Evolutionary conservation across 805 yeast species (phyloP).

Genomic region (Saccharomyces kudriavzevii): DNA sequence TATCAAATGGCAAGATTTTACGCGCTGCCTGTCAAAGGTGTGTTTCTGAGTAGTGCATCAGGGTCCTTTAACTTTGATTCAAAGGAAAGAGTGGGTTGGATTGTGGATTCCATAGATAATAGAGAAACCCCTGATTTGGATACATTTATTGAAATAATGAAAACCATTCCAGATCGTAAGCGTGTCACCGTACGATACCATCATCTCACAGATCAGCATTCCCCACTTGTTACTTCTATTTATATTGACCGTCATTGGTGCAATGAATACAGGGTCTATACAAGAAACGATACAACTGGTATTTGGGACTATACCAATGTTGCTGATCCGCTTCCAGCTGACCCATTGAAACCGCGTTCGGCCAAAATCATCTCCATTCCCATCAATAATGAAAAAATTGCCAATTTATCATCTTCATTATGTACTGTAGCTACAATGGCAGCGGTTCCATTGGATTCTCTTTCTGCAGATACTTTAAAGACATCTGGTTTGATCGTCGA

Average conservation of each 20-base stretch:
- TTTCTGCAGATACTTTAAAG: slow-evolving; percentile 49
- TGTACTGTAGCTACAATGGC: slow-evolving; percentile 59
- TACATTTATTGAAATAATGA: slow-evolving; percentile 70
- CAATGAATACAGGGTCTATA: slow-evolving; percentile 58
- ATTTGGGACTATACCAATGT: slow-evolving; percentile 48
- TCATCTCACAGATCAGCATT: slow-evolving; percentile 73
- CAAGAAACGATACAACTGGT: slow-evolving; percentile 51
- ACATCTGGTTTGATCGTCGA: slow-evolving; percentile 79
- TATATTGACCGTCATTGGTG: slow-evolving; percentile 83
- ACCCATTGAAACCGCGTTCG: slow-evolving; percentile 43
- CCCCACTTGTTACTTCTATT: slow-evolving; percentile 57
- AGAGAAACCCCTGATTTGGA: slow-evolving; percentile 66
- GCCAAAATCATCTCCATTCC: slow-evolving; percentile 71
- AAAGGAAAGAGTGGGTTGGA: slow-evolving; percentile 66
- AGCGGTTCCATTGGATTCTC: slow-evolving; percentile 72
- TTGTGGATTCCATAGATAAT: slow-evolving; percentile 71
- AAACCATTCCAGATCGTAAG: slow-evolving; percentile 63
- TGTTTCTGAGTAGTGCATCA: slow-evolving; percentile 66
- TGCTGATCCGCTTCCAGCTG: slow-evolving; percentile 51
- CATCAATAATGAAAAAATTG: slow-evolving; percentile 42
- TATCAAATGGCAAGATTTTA: slow-evolving; percentile 83
- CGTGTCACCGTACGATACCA: slow-evolving; percentile 65
- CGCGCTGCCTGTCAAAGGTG: slow-evolving; percentile 80
- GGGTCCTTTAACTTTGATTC: slow-evolving; percentile 62
- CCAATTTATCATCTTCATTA: slow-evolving; percentile 55